Conservation (phyloP, 2,329 filamentous ascomycete species). For the Fusarium nygamai region DNA sequence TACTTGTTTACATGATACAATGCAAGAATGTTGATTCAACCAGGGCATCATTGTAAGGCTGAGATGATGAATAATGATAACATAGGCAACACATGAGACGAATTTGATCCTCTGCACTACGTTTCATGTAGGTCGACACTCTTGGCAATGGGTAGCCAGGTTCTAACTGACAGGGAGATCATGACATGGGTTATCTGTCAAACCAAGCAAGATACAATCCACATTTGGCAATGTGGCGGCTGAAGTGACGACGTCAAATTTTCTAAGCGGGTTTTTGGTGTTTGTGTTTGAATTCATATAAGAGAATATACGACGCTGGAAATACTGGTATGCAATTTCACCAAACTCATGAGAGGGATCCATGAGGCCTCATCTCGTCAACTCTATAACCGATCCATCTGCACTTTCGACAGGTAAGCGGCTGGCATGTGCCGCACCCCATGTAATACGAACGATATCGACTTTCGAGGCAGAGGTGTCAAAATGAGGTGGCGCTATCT, state of each 20-base stretch:
- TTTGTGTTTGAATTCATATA: background rate
- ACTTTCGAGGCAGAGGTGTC: background rate
- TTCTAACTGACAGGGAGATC: slow-evolving; percentile 17
- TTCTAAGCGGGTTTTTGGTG: background rate
- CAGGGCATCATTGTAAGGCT: slow-evolving; percentile 4
- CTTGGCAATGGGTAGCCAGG: background rate
- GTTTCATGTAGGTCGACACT: slow-evolving; percentile 19
- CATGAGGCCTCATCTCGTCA: slow-evolving; percentile 10
- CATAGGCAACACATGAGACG: slow-evolving; percentile 23
- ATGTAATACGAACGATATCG: background rate
- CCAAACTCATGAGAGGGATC: background rate
- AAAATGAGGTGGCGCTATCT: slow-evolving; percentile 2
- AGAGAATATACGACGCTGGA: background rate
- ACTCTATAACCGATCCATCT: background rate
- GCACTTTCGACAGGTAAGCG: background rate
- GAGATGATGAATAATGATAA: slow-evolving; percentile 13
- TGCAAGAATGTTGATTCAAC: background rate
- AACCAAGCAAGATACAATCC: slow-evolving; percentile 10
- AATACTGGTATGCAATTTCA: slow-evolving; percentile 8
- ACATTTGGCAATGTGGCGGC: slow-evolving; percentile 21
- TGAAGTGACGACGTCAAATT: slow-evolving; percentile 1
- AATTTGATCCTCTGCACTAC: slow-evolving; percentile 20
- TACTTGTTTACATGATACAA: background rate
- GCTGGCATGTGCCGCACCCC: background rate
- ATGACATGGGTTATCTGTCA: slow-evolving; percentile 18